These are phyloP conservation scores for Capsella rubella DNA, from an alignment of 441 rosid species.

Conservation along the genomic window DNA sequence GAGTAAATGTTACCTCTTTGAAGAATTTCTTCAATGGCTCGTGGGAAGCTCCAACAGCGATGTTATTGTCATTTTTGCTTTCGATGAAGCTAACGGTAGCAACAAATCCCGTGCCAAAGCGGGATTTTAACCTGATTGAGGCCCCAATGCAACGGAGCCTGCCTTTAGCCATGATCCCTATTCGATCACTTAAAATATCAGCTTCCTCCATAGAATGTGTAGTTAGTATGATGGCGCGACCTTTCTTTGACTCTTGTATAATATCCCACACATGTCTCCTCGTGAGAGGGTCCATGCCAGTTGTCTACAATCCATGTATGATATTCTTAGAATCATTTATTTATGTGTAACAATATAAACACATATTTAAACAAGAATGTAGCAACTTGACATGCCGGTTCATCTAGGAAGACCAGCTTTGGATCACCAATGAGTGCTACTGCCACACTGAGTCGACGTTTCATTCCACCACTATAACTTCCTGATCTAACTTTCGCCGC, in stretches of 20 bases:
- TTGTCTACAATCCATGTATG: slow-evolving; percentile 55
- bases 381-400: slow-evolving; percentile 55
- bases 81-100: slow-evolving; percentile 77
- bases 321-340: neutral
- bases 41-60: slow-evolving; percentile 38
- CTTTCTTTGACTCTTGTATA: slow-evolving; percentile 82
- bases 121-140: slow-evolving; percentile 86
- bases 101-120: slow-evolving; percentile 85
- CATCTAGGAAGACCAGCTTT: slow-evolving; percentile 86
- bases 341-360: neutral
- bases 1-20: slow-evolving; percentile 55
- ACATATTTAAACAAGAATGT: neutral
- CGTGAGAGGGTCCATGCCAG: slow-evolving; percentile 93
- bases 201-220: slow-evolving; percentile 99
- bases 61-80: slow-evolving; percentile 34
- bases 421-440: slow-evolving; percentile 90
- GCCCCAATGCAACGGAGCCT: slow-evolving; percentile 88
- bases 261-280: slow-evolving; percentile 97
- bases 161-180: slow-evolving; percentile 98
- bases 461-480: slow-evolving; percentile 98
- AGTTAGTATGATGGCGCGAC: slow-evolving; percentile 79
- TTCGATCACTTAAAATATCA: slow-evolving; percentile 86
- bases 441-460: slow-evolving; percentile 94
- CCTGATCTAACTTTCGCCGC: slow-evolving; percentile 79
- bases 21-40: slow-evolving; percentile 77